Evolutionary conservation across 192 early-diverging fungal genomes (phyloP).

Genomic region (Umbelopsis sp.): DNA sequence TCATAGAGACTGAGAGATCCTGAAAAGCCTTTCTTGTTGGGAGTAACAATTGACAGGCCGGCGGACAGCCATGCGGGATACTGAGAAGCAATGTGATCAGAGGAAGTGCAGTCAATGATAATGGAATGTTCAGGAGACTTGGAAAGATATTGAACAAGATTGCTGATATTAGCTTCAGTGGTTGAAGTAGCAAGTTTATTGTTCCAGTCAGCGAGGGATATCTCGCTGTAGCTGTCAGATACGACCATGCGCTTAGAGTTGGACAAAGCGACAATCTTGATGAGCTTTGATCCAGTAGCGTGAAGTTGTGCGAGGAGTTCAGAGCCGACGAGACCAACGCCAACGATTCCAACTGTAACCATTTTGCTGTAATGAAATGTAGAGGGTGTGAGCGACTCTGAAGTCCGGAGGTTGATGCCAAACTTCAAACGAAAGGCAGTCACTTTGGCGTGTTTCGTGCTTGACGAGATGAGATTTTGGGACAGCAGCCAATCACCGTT

Average conservation of each 20-base stretch:
- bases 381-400: neutral
- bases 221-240: conserved; percentile 44
- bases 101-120: conserved; percentile 92
- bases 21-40: conserved; percentile 98
- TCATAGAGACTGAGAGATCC: conserved; percentile 70
- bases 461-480: neutral
- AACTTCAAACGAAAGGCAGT: neutral
- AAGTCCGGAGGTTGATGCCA: neutral
- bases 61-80: conserved; percentile 83
- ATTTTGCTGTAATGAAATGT: conserved; percentile 33
- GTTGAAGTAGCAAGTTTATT: conserved; percentile 41
- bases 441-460: neutral
- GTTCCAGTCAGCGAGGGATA: conserved; percentile 54
- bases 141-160: conserved; percentile 60
- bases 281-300: conserved; percentile 51
- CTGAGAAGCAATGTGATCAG: conserved; percentile 69
- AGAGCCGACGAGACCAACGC: conserved; percentile 93
- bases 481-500: neutral
- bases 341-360: conserved; percentile 89
- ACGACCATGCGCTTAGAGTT: conserved; percentile 76
- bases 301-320: conserved; percentile 84
- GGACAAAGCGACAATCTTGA: conserved; percentile 76
- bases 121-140: conserved; percentile 58
- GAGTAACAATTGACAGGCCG: conserved; percentile 90
- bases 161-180: conserved; percentile 46